Percentiles rank a stretch among this genome's conserved stretches.
Evolutionary conservation across 2,329 filamentous ascomycete species (phyloP).

Genomic region (Simplicillium sp.): DNA sequence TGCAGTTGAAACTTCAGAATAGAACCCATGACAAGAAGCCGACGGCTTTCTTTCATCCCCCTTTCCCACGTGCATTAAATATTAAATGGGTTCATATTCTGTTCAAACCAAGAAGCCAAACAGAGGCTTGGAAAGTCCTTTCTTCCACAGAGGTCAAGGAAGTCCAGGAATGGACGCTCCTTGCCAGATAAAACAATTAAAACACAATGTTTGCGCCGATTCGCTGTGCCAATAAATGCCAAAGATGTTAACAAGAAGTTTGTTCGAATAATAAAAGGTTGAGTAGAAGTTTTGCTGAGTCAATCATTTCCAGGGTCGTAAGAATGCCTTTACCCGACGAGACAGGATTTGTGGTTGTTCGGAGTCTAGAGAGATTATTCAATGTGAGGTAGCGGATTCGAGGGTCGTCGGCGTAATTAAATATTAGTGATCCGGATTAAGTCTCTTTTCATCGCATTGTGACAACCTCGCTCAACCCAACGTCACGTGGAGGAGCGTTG

Average conservation of each 20-base stretch:
- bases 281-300: constrained; percentile 18
- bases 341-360: neutral
- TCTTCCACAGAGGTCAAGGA: neutral
- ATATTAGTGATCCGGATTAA: neutral
- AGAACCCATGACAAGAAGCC: too few relatives aligned
- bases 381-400: neutral
- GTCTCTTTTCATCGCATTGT: constrained; percentile 13
- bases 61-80: too few relatives aligned
- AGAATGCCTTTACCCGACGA: neutral
- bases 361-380: too few relatives aligned
- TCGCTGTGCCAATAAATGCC: constrained; percentile 31
- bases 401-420: neutral
- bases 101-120: too few relatives aligned
- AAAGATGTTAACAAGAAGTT: constrained; percentile 23
- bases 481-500: constrained; percentile 25
- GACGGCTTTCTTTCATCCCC: too few relatives aligned
- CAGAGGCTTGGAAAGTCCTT: neutral
- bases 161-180: neutral
- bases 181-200: constrained; percentile 11
- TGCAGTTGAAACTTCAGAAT: too few relatives aligned
- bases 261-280: constrained; percentile 21
- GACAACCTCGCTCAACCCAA: constrained; percentile 36
- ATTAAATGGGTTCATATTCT: too few relatives aligned
- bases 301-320: constrained; percentile 1
- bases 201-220: constrained; percentile 22